Percentiles rank a stretch among this genome's conserved stretches.
Conservation (phyloP, 257 asterid species). For the Solanum neorickii region DNA sequence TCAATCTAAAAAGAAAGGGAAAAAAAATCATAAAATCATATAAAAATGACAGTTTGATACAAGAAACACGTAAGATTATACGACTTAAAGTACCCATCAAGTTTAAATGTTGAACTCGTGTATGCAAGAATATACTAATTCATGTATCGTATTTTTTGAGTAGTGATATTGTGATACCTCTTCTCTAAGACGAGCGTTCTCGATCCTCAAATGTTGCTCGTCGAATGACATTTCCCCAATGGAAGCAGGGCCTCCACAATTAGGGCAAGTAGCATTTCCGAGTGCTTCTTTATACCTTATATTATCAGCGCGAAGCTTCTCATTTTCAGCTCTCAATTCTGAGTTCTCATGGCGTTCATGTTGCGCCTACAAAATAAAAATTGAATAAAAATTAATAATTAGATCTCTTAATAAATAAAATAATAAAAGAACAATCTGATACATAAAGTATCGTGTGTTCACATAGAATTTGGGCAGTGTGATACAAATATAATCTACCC, state of each 20-base stretch:
- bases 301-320: slow-evolving; percentile 60
- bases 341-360: slow-evolving; percentile 58
- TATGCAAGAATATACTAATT: neutral
- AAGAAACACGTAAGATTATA: neutral
- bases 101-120: neutral
- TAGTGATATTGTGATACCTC: slow-evolving; percentile 26
- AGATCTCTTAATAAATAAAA: neutral
- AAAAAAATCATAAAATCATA: neutral
- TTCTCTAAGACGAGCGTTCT: slow-evolving; percentile 62
- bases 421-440: neutral
- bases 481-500: neutral
- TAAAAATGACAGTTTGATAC: neutral
- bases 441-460: neutral
- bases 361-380: slow-evolving; percentile 33
- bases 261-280: slow-evolving; percentile 46
- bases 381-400: neutral
- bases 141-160: neutral
- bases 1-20: slow-evolving; percentile 28
- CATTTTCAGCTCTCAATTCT: slow-evolving; percentile 51
- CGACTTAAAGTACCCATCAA: neutral
- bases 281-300: slow-evolving; percentile 59
- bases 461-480: neutral
- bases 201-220: slow-evolving; percentile 65
- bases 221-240: slow-evolving; percentile 68
- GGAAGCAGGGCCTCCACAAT: slow-evolving; percentile 67